Conservation (phyloP, 225 moss, liverwort and hornwort genomes). For the Bryoerythrophyllum caledonicum region DNA sequence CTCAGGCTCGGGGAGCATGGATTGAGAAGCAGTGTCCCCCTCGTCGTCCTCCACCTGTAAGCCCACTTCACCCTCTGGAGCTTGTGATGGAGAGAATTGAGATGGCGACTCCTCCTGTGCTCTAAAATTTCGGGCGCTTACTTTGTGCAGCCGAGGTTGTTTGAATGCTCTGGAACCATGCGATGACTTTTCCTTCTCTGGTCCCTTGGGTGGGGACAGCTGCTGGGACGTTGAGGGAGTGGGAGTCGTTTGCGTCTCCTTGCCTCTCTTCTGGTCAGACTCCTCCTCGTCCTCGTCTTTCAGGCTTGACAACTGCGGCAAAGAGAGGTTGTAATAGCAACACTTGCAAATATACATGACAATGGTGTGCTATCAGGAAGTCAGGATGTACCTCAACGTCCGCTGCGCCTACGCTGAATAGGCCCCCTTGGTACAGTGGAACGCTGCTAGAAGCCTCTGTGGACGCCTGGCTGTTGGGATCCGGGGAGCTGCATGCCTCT, state of each 20-base stretch:
- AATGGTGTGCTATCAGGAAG: constrained; percentile 24
- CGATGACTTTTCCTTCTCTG: constrained; percentile 41
- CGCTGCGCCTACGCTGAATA: constrained; percentile 50
- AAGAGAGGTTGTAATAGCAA: constrained; percentile 15
- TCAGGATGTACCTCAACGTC: constrained; percentile 47
- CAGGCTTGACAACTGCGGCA: constrained; percentile 49
- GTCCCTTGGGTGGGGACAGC: constrained; percentile 36
- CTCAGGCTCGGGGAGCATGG: constrained; percentile 35
- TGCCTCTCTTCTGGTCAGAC: constrained; percentile 39
- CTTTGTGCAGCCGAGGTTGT: constrained; percentile 26
- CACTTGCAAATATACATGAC: background rate
- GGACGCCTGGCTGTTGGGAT: constrained; percentile 50
- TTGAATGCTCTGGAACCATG: constrained; percentile 32
- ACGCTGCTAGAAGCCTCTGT: constrained; percentile 61
- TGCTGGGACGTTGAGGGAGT: constrained; percentile 53
- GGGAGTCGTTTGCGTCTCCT: constrained; percentile 47
- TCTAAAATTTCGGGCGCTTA: constrained; percentile 17
- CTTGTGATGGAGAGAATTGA: constrained; percentile 41
- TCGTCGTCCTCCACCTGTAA: constrained; percentile 33
- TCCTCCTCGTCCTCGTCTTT: constrained; percentile 46
- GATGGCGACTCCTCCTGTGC: constrained; percentile 40
- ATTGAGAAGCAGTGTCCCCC: constrained; percentile 45
- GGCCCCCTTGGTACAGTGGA: constrained; percentile 55
- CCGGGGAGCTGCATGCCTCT: constrained; percentile 40
- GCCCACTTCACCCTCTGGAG: constrained; percentile 32